phyloP scores from a whole-genome alignment of 2,329 filamentous ascomycete species.

The Paraconiothyrium brasiliense region DNA sequence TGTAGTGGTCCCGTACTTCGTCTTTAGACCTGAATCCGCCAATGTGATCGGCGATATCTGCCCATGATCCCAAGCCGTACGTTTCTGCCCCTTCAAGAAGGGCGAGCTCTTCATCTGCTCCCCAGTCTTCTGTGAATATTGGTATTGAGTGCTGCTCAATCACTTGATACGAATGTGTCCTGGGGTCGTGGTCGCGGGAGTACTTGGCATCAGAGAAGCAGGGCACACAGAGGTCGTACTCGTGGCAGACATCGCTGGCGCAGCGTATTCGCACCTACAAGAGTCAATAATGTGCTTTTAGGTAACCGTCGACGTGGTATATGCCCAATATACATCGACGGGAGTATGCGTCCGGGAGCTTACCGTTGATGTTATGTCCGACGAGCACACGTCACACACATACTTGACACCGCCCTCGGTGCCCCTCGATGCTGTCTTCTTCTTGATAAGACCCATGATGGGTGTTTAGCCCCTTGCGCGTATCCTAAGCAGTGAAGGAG shows the following conservation, averaged over 20 bases:
- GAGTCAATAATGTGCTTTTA: constrained; percentile 16
- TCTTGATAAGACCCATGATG: constrained; percentile 91
- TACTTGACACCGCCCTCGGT: constrained; percentile 84
- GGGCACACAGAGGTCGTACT: constrained; percentile 96
- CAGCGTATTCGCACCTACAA: constrained; percentile 90
- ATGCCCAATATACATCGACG: constrained; percentile 1
- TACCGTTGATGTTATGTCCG: constrained; percentile 96
- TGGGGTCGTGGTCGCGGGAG: constrained; percentile 85
- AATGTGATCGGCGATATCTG: constrained; percentile 97
- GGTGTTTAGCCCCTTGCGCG: not conserved
- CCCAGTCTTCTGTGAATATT: constrained; percentile 95
- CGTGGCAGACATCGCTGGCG: constrained; percentile 81
- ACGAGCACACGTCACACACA: constrained; percentile 95
- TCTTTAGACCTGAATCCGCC: constrained; percentile 94
- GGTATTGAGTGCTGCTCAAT: constrained; percentile 99
- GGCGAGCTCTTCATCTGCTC: constrained; percentile 94
- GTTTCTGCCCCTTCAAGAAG: constrained; percentile 93
- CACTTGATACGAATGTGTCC: constrained; percentile 87
- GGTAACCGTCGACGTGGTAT: constrained; percentile 5
- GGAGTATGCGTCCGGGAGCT: constrained; percentile 46
- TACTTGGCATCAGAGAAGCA: constrained; percentile 87
- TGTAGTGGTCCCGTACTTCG: constrained; percentile 94
- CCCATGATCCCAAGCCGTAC: constrained; percentile 96
- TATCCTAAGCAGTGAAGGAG: constrained; percentile 25
- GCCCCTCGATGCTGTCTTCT: constrained; percentile 87